A percentile compares a stretch with the other conserved stretches of the same genome.
phyloP scores from a whole-genome alignment of 306 rosid genomes.

The Castanea mollissima region DNA sequence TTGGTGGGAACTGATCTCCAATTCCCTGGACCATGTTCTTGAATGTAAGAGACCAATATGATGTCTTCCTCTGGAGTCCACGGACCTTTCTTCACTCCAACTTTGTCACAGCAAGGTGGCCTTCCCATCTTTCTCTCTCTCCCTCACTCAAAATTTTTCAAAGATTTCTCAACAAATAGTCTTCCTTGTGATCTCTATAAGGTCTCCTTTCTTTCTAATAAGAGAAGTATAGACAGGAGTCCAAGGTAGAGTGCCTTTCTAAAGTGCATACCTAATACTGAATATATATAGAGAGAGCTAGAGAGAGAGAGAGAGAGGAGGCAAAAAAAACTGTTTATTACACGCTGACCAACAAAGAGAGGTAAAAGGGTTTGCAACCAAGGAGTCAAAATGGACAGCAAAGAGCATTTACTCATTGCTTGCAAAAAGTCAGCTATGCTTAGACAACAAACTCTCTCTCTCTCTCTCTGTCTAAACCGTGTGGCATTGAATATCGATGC shows the following conservation, averaged over 20 bases:
- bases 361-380: constrained; percentile 21
- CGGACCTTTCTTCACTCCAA: constrained; percentile 89
- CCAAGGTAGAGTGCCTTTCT: constrained; percentile 28
- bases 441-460: background rate
- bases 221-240: constrained; percentile 30
- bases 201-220: background rate
- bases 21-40: constrained; percentile 86
- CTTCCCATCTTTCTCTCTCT: constrained; percentile 64
- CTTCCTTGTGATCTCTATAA: background rate
- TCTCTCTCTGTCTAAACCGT: constrained; percentile 14
- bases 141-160: background rate
- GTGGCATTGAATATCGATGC: constrained; percentile 38
- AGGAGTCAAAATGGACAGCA: constrained; percentile 45
- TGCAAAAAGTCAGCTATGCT: constrained; percentile 43
- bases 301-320: background rate
- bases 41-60: constrained; percentile 87
- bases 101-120: constrained; percentile 83
- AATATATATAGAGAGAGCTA: constrained; percentile 12
- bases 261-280: background rate
- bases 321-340: background rate
- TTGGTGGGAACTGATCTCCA: constrained; percentile 92
- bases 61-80: constrained; percentile 99
- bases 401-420: constrained; percentile 51
- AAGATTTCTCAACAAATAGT: background rate
- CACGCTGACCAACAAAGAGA: constrained; percentile 25